These are phyloP conservation scores for Penicillium sp. DNA, from an alignment of 2,329 filamentous ascomycete genomes.

Conservation along the genomic window DNA sequence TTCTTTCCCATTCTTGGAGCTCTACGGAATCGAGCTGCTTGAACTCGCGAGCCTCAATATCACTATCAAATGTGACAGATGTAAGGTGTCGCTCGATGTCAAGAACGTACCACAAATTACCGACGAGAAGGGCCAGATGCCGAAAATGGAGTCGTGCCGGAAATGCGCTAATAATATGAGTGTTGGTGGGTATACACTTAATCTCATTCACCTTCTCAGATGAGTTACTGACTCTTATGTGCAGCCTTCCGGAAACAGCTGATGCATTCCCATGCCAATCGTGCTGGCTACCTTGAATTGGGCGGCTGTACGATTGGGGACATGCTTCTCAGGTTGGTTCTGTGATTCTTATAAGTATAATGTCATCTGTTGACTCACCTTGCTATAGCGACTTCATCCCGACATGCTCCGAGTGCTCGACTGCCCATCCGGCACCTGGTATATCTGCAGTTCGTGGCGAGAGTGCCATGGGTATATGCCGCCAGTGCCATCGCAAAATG, in stretches of 20 bases:
- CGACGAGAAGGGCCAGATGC: constrained; percentile 38
- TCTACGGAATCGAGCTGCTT: constrained; percentile 73
- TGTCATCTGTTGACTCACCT: constrained; percentile 1
- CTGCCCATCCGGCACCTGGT: constrained; percentile 58
- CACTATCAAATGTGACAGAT: constrained; percentile 73
- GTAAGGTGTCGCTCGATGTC: constrained; percentile 70
- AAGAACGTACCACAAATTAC: constrained; percentile 60
- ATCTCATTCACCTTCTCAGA: neutral
- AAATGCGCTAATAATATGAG: constrained; percentile 53
- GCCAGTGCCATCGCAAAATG: constrained; percentile 76
- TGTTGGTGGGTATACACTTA: constrained; percentile 34
- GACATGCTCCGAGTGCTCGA: constrained; percentile 74
- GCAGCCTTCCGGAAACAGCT: constrained; percentile 63
- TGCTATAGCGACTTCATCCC: constrained; percentile 68
- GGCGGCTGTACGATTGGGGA: constrained; percentile 72
- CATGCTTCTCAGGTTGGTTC: constrained; percentile 63
- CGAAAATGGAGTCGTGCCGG: constrained; percentile 50
- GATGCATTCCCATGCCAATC: constrained; percentile 69
- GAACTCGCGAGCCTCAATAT: constrained; percentile 66
- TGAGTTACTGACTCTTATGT: neutral
- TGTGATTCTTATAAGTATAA: neutral
- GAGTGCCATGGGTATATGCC: constrained; percentile 69
- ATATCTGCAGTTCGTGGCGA: constrained; percentile 73
- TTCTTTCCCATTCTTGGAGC: constrained; percentile 73
- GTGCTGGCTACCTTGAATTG: constrained; percentile 75